phyloP scores from a whole-genome alignment of 495 filamentous ascomycete species.

The Glutinoglossum americanum region DNA sequence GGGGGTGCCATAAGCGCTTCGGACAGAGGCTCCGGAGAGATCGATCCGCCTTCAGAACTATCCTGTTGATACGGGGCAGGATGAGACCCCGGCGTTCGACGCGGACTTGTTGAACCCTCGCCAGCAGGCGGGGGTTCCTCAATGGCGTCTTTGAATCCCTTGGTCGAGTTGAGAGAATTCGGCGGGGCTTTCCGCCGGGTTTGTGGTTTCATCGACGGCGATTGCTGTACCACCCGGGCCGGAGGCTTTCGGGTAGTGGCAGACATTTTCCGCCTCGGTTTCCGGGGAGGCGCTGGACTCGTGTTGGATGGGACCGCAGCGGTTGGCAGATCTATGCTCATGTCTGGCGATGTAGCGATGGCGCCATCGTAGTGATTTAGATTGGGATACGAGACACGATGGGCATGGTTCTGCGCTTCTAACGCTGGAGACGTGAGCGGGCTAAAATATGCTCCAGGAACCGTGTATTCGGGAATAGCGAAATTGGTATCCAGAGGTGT shows the following conservation, averaged over 20 bases:
- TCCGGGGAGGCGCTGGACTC: slow-evolving; percentile 19
- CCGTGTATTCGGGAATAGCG: slow-evolving; percentile 54
- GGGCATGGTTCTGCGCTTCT: slow-evolving; percentile 46
- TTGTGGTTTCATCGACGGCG: slow-evolving; percentile 66
- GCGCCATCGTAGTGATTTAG: slow-evolving; percentile 5
- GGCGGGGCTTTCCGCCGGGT: slow-evolving; percentile 35
- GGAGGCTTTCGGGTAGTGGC: slow-evolving; percentile 2
- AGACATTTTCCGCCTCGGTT: slow-evolving; percentile 11
- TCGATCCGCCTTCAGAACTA: slow-evolving; percentile 42
- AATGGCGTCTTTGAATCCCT: slow-evolving; percentile 26
- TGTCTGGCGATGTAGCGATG: slow-evolving; percentile 4
- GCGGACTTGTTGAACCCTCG: slow-evolving; percentile 10
- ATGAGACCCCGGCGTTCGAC: slow-evolving; percentile 8
- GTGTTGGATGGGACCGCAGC: slow-evolving; percentile 21
- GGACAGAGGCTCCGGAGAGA: slow-evolving; percentile 48
- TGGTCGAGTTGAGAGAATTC: slow-evolving; percentile 32
- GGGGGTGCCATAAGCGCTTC: slow-evolving; percentile 52
- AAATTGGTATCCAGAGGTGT: slow-evolving; percentile 78
- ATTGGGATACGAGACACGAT: slow-evolving; percentile 16
- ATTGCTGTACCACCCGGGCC: slow-evolving; percentile 38
- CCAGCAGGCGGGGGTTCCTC: slow-evolving; percentile 14
- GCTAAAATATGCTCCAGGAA: slow-evolving; percentile 80
- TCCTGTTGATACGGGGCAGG: slow-evolving; percentile 23
- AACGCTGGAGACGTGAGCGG: slow-evolving; percentile 83
- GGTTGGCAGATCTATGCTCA: slow-evolving; percentile 14